phyloP scores from a whole-genome alignment of 768 basidiomycete species.

The Lactifluus subvellereus region DNA sequence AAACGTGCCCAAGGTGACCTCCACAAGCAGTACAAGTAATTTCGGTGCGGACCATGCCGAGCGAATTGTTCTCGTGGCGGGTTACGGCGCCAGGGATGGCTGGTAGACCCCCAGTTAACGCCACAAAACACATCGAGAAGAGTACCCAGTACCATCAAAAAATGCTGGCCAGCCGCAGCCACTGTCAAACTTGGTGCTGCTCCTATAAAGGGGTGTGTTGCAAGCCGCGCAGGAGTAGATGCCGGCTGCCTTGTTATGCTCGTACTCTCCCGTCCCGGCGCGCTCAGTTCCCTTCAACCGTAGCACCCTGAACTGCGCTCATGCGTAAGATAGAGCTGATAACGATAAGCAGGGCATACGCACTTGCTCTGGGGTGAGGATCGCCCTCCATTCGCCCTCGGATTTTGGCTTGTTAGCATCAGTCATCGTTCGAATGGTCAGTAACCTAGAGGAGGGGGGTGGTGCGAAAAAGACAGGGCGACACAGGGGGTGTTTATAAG shows the following conservation, averaged over 20 bases:
- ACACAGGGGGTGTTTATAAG: neutral
- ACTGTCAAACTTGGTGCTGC: conserved; percentile 84
- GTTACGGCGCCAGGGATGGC: conserved; percentile 87
- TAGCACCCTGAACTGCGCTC: conserved; percentile 69
- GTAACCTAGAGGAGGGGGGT: neutral
- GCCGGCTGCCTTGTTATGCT: conserved; percentile 60
- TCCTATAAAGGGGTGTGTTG: conserved; percentile 79
- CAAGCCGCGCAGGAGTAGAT: conserved; percentile 79
- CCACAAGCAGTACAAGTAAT: conserved; percentile 89
- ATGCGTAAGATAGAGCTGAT: neutral
- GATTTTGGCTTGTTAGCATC: conserved; percentile 38
- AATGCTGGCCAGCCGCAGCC: conserved; percentile 99
- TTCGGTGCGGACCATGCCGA: conserved; percentile 71
- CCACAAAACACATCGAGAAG: neutral
- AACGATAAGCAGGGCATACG: conserved; percentile 21
- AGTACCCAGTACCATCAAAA: conserved; percentile 65
- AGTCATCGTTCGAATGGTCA: conserved; percentile 26
- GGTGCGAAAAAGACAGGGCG: neutral
- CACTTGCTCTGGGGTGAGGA: conserved; percentile 79
- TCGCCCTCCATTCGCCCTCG: conserved; percentile 79
- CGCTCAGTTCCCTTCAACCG: conserved; percentile 84
- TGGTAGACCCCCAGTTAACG: conserved; percentile 29
- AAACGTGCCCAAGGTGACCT: conserved; percentile 92
- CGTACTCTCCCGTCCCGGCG: conserved; percentile 73
- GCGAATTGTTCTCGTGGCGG: conserved; percentile 63